Conservation (phyloP, 192 early-diverging fungal genomes). For the Linnemannia exigua region DNA sequence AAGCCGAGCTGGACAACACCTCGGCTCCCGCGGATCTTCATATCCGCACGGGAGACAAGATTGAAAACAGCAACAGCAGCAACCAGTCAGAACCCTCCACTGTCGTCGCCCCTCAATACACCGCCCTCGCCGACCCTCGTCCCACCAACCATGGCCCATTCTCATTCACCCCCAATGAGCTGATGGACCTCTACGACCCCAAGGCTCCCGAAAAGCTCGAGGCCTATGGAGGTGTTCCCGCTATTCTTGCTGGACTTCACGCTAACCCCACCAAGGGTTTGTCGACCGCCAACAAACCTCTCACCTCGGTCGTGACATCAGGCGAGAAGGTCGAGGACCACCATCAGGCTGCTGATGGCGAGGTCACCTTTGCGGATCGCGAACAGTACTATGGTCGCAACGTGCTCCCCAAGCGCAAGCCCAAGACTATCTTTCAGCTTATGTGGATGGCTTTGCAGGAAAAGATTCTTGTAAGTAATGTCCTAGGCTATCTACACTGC, state of each 20-base stretch:
- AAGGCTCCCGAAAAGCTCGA: slow-evolving; percentile 62
- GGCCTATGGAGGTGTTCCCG: slow-evolving; percentile 61
- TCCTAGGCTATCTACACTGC: no score
- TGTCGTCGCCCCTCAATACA: slow-evolving; percentile 9
- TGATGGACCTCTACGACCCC: slow-evolving; percentile 65
- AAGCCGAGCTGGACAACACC: slow-evolving; percentile 19
- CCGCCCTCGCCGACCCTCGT: slow-evolving; percentile 44
- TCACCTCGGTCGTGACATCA: slow-evolving; percentile 49
- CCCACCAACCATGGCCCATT: slow-evolving; percentile 61
- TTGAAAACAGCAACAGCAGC: not conserved
- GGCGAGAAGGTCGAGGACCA: slow-evolving; percentile 16
- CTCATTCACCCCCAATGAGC: slow-evolving; percentile 61
- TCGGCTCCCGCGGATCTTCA: not conserved
- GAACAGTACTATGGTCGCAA: slow-evolving; percentile 74
- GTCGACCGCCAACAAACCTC: slow-evolving; percentile 34
- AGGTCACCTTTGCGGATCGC: slow-evolving; percentile 60
- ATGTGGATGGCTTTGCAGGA: slow-evolving; percentile 87
- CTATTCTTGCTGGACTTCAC: slow-evolving; percentile 62
- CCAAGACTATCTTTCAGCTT: slow-evolving; percentile 77
- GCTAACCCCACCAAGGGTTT: slow-evolving; percentile 63
- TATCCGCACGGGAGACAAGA: not conserved
- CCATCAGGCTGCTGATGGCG: not conserved
- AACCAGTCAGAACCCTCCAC: slow-evolving; percentile 22
- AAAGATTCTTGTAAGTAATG: slow-evolving; percentile 72
- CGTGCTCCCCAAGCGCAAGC: slow-evolving; percentile 74